phyloP scores from a whole-genome alignment of 2,329 filamentous ascomycete species.

The Curvularia sp. region DNA sequence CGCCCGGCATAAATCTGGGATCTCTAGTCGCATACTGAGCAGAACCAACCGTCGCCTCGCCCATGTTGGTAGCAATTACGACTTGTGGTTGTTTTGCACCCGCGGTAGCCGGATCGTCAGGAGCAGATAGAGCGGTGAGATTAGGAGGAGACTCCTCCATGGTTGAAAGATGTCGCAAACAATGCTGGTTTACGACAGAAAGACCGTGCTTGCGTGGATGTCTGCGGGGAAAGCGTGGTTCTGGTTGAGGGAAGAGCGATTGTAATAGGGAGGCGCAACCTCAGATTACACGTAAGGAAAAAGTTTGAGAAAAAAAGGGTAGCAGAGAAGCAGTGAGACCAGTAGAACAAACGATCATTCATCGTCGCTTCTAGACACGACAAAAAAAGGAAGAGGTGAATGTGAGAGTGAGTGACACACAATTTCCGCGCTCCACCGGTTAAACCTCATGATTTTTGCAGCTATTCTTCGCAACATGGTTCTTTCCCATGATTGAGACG shows the following conservation, averaged over 20 bases:
- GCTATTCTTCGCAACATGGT: background rate
- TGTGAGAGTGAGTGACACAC: slow-evolving; percentile 13
- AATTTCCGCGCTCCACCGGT: background rate
- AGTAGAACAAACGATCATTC: slow-evolving; percentile 5
- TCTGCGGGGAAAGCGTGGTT: slow-evolving; percentile 9
- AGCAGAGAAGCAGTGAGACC: background rate
- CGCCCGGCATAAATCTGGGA: slow-evolving; percentile 14
- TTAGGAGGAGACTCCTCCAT: slow-evolving; percentile 5
- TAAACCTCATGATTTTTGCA: background rate
- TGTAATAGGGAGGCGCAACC: slow-evolving; percentile 5
- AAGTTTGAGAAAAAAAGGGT: background rate
- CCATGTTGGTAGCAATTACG: slow-evolving; percentile 10
- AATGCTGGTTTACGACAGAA: slow-evolving; percentile 10
- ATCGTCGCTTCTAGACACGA: slow-evolving; percentile 9
- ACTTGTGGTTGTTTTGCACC: slow-evolving; percentile 3
- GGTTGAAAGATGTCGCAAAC: slow-evolving; percentile 1
- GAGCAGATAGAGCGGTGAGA: slow-evolving; percentile 5
- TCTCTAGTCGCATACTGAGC: slow-evolving; percentile 7
- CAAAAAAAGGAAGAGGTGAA: slow-evolving; percentile 19
- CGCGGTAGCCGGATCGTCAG: background rate
- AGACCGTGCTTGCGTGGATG: background rate
- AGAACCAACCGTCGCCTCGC: slow-evolving; percentile 17
- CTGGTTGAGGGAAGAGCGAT: background rate
- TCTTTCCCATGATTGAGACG: background rate
- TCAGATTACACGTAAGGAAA: background rate